Conservation (phyloP, 164 flowering plant genomes). For the Cinnamomum micranthum region DNA sequence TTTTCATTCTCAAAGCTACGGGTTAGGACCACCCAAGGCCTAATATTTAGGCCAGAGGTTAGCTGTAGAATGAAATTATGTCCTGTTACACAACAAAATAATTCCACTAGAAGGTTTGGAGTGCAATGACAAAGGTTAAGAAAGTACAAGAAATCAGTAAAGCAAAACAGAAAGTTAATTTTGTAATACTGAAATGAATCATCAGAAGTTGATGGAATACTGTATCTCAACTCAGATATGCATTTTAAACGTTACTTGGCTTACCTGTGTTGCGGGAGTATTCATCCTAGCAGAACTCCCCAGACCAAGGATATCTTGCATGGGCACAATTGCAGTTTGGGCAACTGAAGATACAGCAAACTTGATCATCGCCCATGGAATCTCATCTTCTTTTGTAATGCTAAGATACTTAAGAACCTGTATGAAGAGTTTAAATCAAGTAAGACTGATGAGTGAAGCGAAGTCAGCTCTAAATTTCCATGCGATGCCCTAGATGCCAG, state of each 20-base stretch:
- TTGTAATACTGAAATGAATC: background rate
- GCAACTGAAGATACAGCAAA: conserved; percentile 77
- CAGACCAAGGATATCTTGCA: conserved; percentile 88
- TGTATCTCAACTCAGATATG: background rate
- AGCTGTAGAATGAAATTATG: background rate
- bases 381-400: conserved; percentile 45
- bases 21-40: too few relatives aligned
- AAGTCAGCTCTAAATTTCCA: background rate
- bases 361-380: conserved; percentile 66
- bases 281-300: conserved; percentile 95
- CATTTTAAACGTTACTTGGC: conserved; percentile 8
- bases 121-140: too few relatives aligned
- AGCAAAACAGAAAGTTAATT: background rate
- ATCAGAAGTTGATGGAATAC: background rate
- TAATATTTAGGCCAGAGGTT: background rate
- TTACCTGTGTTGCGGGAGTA: conserved; percentile 91
- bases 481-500: background rate
- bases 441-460: background rate
- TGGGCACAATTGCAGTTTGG: conserved; percentile 68
- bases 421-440: conserved; percentile 13
- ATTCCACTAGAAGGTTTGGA: background rate
- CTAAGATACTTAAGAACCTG: conserved; percentile 71
- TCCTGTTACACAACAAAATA: background rate
- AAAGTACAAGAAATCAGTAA: background rate
- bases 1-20: too few relatives aligned